Conservation (phyloP, 345 rosid genomes). For the Diplotaxis tenuifolia region DNA sequence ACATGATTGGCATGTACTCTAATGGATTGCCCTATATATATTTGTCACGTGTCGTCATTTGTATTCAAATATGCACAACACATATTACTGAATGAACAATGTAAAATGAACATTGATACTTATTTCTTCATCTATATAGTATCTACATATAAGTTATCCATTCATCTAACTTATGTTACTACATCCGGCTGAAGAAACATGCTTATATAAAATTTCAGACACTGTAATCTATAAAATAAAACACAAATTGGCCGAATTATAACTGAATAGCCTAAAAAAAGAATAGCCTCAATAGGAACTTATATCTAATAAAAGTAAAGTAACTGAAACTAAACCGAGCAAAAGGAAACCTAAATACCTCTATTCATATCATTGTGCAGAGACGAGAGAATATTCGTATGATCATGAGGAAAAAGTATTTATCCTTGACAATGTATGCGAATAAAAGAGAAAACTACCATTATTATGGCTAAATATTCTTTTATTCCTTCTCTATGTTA, state of each 20-base stretch:
- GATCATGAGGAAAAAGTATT: background rate
- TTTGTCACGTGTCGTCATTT: too few relatives aligned
- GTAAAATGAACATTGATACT: too few relatives aligned
- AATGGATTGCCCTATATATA: too few relatives aligned
- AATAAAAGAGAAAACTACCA: constrained; percentile 16
- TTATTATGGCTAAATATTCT: constrained; percentile 17
- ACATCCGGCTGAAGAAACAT: background rate
- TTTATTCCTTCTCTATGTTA: constrained; percentile 13
- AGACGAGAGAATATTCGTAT: background rate
- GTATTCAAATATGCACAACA: too few relatives aligned
- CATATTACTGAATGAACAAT: too few relatives aligned
- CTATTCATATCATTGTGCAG: background rate
- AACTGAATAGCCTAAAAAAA: too few relatives aligned
- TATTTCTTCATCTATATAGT: background rate
- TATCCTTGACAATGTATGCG: constrained; percentile 3
- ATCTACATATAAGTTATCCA: background rate
- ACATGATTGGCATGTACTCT: too few relatives aligned
- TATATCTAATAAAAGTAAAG: background rate
- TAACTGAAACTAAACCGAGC: background rate
- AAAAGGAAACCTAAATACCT: background rate
- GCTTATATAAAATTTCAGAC: background rate
- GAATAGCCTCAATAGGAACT: background rate
- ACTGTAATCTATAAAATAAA: background rate
- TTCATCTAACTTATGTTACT: background rate
- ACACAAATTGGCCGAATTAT: background rate